Evolutionary conservation across 2,329 filamentous ascomycete species (phyloP), one percentile per base, ranked within the genome.

Genomic region (Didymella pinodella): DNA sequence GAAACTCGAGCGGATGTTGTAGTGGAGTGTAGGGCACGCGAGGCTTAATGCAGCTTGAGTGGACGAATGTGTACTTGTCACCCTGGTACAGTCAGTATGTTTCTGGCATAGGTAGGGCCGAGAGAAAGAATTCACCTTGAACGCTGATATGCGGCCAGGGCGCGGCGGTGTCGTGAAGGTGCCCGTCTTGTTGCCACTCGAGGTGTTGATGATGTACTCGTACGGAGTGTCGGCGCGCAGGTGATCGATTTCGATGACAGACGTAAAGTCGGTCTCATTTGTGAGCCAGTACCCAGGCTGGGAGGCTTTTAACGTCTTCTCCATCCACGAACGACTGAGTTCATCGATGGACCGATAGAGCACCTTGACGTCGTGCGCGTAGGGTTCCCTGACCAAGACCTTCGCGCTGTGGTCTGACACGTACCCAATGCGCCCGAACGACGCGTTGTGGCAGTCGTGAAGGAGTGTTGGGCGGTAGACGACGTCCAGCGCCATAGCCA

Each of bases 11-110:
- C 0, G 94, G 87, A 72, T 97, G 92, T 38, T 92, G 86, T n/a
- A 93, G 77, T 0, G 92, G 90, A 43, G 85, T 91, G 77, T 99
- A 99, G 0, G 95, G 95, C 55, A 98, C 92, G 18, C 92, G 90
- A 11, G 90, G 90, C 68, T 97, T 91, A 70, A 98, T 92, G 77
- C 95, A 99, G 41, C 92, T 97, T 0, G 92, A 95, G 3, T 93
- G 92, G 7, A 98, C 79, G 74, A 99, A 99, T 0, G 92, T 96
- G 68, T 97, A 94, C 57, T 87, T 88, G 40, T 88, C 89, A 48
- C 88, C 84, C 38, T 41, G 4, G 5, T 3, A 25, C 11, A 25
- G n/a, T 41, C 11, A 41, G 38, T 25, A 25, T 14, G 10, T 20
- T 14, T 11, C 10, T 25, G 38, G 36, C 4, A 41, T 41, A 10